phyloP scores from a whole-genome alignment of 805 yeast species.

The Candida coquimbonensis region DNA sequence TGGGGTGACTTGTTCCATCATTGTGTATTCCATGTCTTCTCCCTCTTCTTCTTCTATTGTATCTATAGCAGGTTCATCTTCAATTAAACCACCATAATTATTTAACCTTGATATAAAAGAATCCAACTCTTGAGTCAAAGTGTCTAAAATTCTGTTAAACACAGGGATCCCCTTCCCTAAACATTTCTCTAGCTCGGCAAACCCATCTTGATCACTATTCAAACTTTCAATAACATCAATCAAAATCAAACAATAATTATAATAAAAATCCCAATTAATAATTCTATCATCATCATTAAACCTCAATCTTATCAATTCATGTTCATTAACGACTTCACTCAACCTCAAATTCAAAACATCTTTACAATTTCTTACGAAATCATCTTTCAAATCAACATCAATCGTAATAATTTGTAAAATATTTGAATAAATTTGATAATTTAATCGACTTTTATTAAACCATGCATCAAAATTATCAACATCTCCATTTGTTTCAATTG shows the following conservation, averaged over 20 bases:
- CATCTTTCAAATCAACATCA: constrained; percentile 21
- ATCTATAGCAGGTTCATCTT: constrained; percentile 2
- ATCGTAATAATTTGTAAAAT: constrained; percentile 38
- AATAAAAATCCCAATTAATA: constrained; percentile 24
- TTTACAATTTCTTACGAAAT: constrained; percentile 12
- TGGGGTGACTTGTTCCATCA: constrained; percentile 22
- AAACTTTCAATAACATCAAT: constrained; percentile 10
- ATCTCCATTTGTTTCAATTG: constrained; percentile 15
- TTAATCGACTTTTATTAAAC: constrained; percentile 53
- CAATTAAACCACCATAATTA: constrained; percentile 8
- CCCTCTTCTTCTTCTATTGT: constrained; percentile 7
- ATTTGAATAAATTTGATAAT: constrained; percentile 48
- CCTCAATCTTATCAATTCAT: constrained; percentile 6
- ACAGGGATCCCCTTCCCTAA: constrained; percentile 5
- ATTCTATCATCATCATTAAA: constrained; percentile 13
- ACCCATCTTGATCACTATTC: constrained; percentile 1
- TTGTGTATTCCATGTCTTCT: constrained; percentile 13
- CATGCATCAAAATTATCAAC: constrained; percentile 34
- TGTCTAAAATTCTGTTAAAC: constrained; percentile 9
- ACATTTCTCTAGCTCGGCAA: constrained; percentile 10
- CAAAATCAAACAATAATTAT: constrained; percentile 16
- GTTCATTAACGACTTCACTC: constrained; percentile 7
- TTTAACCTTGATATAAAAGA: constrained; percentile 11
- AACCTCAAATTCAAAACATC: constrained; percentile 1
- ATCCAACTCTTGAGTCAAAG: constrained; percentile 17